Evolutionary conservation across 805 yeast species (phyloP).

Genomic region (Scheffersomyces ergatensis): DNA sequence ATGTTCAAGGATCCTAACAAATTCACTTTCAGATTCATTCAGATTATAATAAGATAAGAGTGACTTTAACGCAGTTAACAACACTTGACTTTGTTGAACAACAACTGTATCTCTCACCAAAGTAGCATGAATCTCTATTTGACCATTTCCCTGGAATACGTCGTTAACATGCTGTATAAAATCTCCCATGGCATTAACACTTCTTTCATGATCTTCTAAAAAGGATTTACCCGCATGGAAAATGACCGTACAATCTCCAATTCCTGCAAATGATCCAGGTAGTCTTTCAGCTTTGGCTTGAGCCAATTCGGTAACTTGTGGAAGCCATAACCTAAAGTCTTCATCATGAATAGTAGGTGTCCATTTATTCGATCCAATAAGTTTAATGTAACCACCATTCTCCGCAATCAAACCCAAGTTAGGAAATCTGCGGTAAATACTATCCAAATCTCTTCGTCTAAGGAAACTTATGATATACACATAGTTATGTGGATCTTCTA

Average conservation of each 20-base stretch:
- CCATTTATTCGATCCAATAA: constrained; percentile 57
- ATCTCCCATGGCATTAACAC: constrained; percentile 73
- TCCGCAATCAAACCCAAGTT: constrained; percentile 85
- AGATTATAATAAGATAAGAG: constrained; percentile 39
- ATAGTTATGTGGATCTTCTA: constrained; percentile 54
- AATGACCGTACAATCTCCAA: constrained; percentile 73
- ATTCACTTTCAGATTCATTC: constrained; percentile 9
- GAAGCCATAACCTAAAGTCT: constrained; percentile 54
- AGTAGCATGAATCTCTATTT: constrained; percentile 65
- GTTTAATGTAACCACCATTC: constrained; percentile 76
- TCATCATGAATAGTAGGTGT: constrained; percentile 53
- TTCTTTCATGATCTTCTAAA: constrained; percentile 60
- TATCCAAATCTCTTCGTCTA: constrained; percentile 62
- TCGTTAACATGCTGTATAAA: constrained; percentile 82
- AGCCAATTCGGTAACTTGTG: constrained; percentile 52
- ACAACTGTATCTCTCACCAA: constrained; percentile 66
- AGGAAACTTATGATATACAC: constrained; percentile 73
- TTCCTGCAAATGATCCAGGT: constrained; percentile 72
- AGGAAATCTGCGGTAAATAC: constrained; percentile 64
- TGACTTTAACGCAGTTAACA: constrained; percentile 55
- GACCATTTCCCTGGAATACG: constrained; percentile 45
- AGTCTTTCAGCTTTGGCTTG: constrained; percentile 68
- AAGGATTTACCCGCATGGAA: constrained; percentile 72
- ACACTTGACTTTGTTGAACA: constrained; percentile 63
- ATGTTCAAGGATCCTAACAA: constrained; percentile 17